phyloP scores from a whole-genome alignment of 139 green algal species.

The Dunaliella primolecta region DNA sequence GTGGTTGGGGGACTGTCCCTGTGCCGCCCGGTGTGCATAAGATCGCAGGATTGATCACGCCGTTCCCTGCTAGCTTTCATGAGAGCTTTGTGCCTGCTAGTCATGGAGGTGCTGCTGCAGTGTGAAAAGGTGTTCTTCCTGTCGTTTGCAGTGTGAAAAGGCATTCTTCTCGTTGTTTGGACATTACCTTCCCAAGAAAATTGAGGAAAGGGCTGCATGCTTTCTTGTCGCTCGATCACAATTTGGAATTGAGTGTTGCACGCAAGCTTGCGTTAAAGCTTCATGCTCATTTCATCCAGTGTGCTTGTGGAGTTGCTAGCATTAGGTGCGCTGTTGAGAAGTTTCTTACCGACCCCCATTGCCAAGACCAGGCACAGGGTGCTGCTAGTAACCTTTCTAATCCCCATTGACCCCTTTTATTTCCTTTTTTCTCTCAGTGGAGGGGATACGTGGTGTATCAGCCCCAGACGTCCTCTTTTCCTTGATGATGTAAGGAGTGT shows the following conservation, averaged over 20 bases:
- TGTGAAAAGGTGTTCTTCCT: background rate
- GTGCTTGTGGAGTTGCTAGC: background rate
- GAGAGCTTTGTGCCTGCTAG: background rate
- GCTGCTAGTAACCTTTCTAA: no score
- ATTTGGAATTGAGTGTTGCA: background rate
- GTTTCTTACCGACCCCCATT: background rate
- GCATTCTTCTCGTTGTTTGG: background rate
- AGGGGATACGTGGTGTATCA: no score
- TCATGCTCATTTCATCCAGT: background rate
- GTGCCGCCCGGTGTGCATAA: background rate
- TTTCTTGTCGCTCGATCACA: background rate
- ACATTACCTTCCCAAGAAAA: background rate
- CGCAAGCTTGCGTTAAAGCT: background rate
- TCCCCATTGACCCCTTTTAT: no score
- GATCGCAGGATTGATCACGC: background rate
- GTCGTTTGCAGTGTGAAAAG: background rate
- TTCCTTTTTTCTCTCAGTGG: no score
- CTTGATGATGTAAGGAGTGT: no score
- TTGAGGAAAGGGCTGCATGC: no score
- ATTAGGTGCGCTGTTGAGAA: background rate
- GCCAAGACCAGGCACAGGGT: no score
- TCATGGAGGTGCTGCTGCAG: background rate
- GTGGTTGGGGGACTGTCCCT: background rate
- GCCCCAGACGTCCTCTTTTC: no score
- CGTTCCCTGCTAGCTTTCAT: background rate